Conservation (phyloP, 768 basidiomycete species). For the Kwoniella shandongensis region DNA sequence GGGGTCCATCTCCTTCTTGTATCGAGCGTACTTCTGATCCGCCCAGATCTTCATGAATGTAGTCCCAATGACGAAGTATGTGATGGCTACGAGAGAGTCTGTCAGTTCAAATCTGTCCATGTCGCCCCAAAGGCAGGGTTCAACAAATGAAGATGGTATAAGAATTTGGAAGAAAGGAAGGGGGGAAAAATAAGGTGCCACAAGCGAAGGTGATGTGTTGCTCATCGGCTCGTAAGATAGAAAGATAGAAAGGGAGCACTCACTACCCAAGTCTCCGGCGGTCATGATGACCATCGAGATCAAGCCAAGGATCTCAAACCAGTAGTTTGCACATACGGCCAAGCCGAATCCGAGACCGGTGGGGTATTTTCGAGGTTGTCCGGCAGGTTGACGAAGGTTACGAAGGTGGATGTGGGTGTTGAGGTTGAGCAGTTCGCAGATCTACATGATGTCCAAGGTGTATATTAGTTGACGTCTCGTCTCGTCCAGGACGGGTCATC, state of each 20-base stretch:
- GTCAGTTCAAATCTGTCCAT: not conserved
- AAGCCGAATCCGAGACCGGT: conserved; percentile 85
- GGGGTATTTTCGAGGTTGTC: conserved; percentile 79
- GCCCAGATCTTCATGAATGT: conserved; percentile 85
- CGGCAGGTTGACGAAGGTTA: conserved; percentile 70
- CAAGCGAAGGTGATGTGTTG: not conserved
- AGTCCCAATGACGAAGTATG: conserved; percentile 66
- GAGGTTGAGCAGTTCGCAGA: conserved; percentile 80
- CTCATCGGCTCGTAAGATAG: too few relatives aligned
- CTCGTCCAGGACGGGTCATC: too few relatives aligned
- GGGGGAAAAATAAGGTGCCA: not conserved
- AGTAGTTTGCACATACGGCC: conserved; percentile 91
- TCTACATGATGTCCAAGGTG: conserved; percentile 57
- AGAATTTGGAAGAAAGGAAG: not conserved
- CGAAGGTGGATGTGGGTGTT: conserved; percentile 78
- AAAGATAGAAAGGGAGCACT: conserved; percentile 9
- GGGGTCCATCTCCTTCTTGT: conserved; percentile 91
- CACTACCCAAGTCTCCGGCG: conserved; percentile 58
- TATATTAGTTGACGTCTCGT: too few relatives aligned
- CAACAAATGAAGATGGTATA: not conserved
- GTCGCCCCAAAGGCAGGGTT: too few relatives aligned
- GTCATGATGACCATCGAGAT: conserved; percentile 71
- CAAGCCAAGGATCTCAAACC: conserved; percentile 85
- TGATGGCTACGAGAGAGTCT: conserved; percentile 39
- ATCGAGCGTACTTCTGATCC: conserved; percentile 79